Conservation (phyloP, 352 stramenopile genomes). For the Phytophthora pisi region DNA sequence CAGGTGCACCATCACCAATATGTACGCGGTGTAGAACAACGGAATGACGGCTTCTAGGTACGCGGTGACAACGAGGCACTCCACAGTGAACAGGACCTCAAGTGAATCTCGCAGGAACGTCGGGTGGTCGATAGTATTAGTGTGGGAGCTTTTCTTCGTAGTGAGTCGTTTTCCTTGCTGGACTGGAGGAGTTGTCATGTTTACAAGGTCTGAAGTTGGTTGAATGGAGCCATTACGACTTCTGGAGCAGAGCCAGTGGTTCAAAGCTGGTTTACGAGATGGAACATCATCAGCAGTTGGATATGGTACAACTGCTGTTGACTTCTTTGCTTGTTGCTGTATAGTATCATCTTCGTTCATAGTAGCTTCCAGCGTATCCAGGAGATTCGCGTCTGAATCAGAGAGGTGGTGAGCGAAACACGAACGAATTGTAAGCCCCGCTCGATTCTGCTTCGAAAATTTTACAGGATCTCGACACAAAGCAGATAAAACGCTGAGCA, state of each 20-base stretch:
- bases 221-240: not conserved
- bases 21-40: conserved; percentile 27
- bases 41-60: conserved; percentile 44
- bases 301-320: conserved; percentile 14
- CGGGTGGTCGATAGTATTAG: not conserved
- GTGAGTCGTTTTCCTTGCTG: not conserved
- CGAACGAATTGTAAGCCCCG: conserved; percentile 8
- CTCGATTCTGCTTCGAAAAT: conserved; percentile 6
- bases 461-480: conserved; percentile 14
- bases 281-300: not conserved
- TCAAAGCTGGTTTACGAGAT: not conserved
- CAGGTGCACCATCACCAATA: conserved; percentile 22
- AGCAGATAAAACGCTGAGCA: conserved; percentile 2
- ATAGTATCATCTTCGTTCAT: not conserved
- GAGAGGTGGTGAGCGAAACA: conserved; percentile 19
- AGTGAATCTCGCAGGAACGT: conserved; percentile 6
- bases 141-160: not conserved
- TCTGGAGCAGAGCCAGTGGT: not conserved
- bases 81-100: conserved; percentile 23
- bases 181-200: not conserved
- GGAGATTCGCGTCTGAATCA: not conserved
- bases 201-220: not conserved
- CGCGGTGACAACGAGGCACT: conserved; percentile 40
- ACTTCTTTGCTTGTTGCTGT: not conserved
- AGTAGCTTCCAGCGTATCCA: conserved; percentile 7